Conservation (phyloP, 2,329 filamentous ascomycete genomes). For the Mycosphaerella sp. region DNA sequence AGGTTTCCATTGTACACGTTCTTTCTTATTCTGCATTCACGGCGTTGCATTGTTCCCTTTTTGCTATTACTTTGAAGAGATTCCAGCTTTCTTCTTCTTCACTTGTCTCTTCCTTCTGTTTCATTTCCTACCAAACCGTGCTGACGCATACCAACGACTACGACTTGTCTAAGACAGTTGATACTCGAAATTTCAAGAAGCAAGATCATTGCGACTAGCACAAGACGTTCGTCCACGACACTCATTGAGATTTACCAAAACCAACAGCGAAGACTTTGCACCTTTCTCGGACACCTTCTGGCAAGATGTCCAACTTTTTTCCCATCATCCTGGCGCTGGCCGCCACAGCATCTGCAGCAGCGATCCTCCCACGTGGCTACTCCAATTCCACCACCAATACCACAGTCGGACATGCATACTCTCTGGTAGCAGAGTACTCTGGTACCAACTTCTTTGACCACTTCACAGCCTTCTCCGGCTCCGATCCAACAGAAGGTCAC, state of each 20-base stretch:
- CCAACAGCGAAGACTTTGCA: not conserved
- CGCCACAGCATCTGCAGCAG: constrained; percentile 9
- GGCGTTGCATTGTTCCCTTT: constrained; percentile 2
- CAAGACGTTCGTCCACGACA: not conserved
- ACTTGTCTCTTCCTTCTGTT: constrained; percentile 1
- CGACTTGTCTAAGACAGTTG: not conserved
- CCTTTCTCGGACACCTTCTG: not conserved
- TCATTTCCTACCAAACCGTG: not conserved
- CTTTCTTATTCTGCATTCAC: constrained; percentile 1
- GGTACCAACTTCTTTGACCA: constrained; percentile 39
- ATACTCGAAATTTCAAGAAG: not conserved
- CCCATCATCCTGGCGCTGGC: constrained; percentile 7
- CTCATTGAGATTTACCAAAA: not conserved
- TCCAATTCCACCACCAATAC: constrained; percentile 3
- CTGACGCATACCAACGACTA: not conserved
- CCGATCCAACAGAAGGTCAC: constrained; percentile 41
- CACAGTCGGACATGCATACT: constrained; percentile 18
- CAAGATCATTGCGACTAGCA: not conserved
- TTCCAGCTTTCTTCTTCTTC: not conserved
- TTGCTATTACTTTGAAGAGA: not conserved
- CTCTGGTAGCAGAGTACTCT: constrained; percentile 27
- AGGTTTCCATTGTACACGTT: not conserved
- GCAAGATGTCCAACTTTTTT: not conserved
- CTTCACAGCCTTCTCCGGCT: constrained; percentile 40
- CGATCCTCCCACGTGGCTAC: constrained; percentile 9